Evolutionary conservation across 2,329 filamentous ascomycete species (phyloP), one percentile per base, ranked within the genome.

Genomic region (Apiospora kogelbergensis): DNA sequence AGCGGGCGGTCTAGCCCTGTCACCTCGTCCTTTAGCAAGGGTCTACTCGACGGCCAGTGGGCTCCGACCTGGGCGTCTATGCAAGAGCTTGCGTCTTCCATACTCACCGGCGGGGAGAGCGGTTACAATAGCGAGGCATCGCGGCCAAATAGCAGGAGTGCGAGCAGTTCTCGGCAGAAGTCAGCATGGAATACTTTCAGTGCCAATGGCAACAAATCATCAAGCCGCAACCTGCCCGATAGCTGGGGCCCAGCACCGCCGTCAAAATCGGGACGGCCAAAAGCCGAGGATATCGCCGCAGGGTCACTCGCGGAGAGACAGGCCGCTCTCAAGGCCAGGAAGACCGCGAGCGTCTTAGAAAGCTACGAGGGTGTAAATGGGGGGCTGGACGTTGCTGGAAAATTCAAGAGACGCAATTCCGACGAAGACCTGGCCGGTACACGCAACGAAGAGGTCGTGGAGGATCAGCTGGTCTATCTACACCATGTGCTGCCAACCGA

Each of bases 401-500:
- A 81, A 71, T 87, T 84, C 77, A 93, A 93, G 81, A 86, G 89
- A 73, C 85, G 91, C 72, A 90, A 86, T 65, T 93, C 91, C 5
- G 90, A 93, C 74, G 91, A 93, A 67, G 75, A 81, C n/a, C 68
- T 79, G 37, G 74, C 73, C 22, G 68, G 73, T 60, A 68, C 73
- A 53, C 73, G 78, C 40, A 82, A 81, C 66, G 87, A 90, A 66
- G 85, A 89, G 42, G 89, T 91, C 42, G 85, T 89, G 65, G 86
- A 89, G 73, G 92, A 97, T 73, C 92, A 93, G 26, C 82, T 98
- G 71, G 95, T 95, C 22, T 99, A 98, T 79, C 85, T 98, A 66
- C 96, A 99, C 80, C 90, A 92, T 75, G 93, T 98, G 22, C 88
- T 91, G 74, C 88, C 91, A 17, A 88, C 88, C 60, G 96, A 99